phyloP scores from a whole-genome alignment of 805 yeast species.

The Danielozyma ontarioensis region DNA sequence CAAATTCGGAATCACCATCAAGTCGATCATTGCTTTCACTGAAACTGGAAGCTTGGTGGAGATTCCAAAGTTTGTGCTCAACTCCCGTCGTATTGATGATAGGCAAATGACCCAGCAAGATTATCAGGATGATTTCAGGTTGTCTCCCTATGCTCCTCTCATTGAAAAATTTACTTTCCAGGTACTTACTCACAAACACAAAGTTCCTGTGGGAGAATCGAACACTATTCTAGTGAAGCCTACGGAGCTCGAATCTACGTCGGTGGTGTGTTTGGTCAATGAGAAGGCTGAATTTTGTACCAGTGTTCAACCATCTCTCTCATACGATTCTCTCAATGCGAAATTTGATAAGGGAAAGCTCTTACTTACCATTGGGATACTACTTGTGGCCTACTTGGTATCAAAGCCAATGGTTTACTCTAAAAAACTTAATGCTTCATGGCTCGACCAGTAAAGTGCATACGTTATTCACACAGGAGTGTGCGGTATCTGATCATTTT shows the following conservation, averaged over 20 bases:
- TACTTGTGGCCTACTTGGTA: slow-evolving; percentile 43
- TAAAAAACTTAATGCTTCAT: slow-evolving; percentile 47
- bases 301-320: slow-evolving; percentile 70
- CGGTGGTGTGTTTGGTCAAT: slow-evolving; percentile 61
- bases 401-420: slow-evolving; percentile 53
- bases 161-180: slow-evolving; percentile 32
- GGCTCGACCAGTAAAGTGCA: slow-evolving; percentile 39
- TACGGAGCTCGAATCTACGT: slow-evolving; percentile 78
- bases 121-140: slow-evolving; percentile 49
- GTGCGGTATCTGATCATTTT: not conserved
- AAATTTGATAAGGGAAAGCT: slow-evolving; percentile 66
- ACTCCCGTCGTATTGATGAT: slow-evolving; percentile 63
- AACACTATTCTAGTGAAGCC: slow-evolving; percentile 24
- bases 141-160: slow-evolving; percentile 61
- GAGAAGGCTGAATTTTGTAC: slow-evolving; percentile 68
- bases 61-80: slow-evolving; percentile 66
- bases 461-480: not conserved
- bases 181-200: slow-evolving; percentile 33
- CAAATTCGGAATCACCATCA: slow-evolving; percentile 60
- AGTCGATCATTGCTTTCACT: slow-evolving; percentile 57
- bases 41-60: slow-evolving; percentile 57
- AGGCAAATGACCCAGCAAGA: slow-evolving; percentile 48
- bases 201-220: slow-evolving; percentile 12
- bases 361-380: slow-evolving; percentile 49
- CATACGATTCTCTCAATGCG: slow-evolving; percentile 69